Evolutionary conservation across 192 early-diverging fungal genomes (phyloP).

Genomic region (Linnemannia zychae): DNA sequence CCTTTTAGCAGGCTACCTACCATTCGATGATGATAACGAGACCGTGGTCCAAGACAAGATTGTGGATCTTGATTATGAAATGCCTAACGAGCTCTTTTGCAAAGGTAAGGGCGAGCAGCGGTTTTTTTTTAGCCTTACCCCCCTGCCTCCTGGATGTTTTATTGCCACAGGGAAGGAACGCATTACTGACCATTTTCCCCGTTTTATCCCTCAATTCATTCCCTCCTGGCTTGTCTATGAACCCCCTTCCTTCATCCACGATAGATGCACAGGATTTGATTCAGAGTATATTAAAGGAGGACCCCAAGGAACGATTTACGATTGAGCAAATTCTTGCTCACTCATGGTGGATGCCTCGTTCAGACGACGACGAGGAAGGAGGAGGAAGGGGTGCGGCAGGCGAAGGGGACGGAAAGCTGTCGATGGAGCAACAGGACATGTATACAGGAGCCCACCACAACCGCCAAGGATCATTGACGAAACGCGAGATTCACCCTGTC

Average conservation of each 20-base stretch:
- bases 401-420: slow-evolving; percentile 11
- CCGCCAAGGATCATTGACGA: slow-evolving; percentile 46
- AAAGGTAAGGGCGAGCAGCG: slow-evolving; percentile 62
- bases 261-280: slow-evolving; percentile 76
- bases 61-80: slow-evolving; percentile 76
- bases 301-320: slow-evolving; percentile 74
- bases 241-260: not conserved
- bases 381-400: slow-evolving; percentile 3
- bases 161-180: not conserved
- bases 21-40: slow-evolving; percentile 89
- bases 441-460: slow-evolving; percentile 31
- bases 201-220: not conserved
- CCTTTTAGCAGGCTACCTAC: slow-evolving; percentile 82
- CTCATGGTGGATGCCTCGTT: slow-evolving; percentile 67
- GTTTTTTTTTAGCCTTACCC: not conserved
- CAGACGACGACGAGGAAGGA: slow-evolving; percentile 47
- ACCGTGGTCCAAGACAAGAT: slow-evolving; percentile 77
- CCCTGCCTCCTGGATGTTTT: not conserved
- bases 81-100: slow-evolving; percentile 72
- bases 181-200: not conserved
- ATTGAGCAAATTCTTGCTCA: slow-evolving; percentile 77
- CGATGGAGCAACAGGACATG: slow-evolving; percentile 45
- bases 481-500: slow-evolving; percentile 43
- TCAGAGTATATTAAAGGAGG: slow-evolving; percentile 70
- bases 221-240: not conserved